Conservation (phyloP, 257 asterid genomes). For the Fraxinus cuspidata region DNA sequence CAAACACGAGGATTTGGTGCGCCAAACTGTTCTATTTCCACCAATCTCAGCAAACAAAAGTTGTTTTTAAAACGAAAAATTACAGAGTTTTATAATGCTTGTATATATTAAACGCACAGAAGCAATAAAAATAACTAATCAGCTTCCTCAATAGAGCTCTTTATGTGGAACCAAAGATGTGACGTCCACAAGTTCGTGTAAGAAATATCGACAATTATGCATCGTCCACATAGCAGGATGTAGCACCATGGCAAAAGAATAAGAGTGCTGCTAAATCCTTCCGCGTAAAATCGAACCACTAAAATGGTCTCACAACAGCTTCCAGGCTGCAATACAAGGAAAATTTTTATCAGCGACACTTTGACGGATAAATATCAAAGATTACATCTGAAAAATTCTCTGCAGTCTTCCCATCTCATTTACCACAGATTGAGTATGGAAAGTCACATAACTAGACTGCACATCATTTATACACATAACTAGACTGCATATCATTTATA, state of each 20-base stretch:
- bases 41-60: not conserved
- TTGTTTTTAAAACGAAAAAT: not conserved
- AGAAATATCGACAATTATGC: not conserved
- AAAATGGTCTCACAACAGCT: constrained; percentile 33
- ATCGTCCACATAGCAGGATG: constrained; percentile 8
- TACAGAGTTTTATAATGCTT: not conserved
- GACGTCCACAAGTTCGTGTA: constrained; percentile 19
- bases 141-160: not conserved
- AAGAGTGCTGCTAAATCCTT: constrained; percentile 26
- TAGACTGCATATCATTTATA: too few relatives aligned
- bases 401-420: not conserved
- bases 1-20: not conserved
- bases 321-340: constrained; percentile 43
- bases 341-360: not conserved
- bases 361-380: not conserved
- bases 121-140: constrained; percentile 1
- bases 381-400: not conserved
- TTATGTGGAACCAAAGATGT: constrained; percentile 8
- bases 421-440: not conserved
- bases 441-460: too few relatives aligned
- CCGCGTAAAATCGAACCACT: not conserved
- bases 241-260: constrained; percentile 24
- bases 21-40: not conserved
- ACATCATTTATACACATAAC: too few relatives aligned
- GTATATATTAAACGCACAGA: not conserved